Base-by-base conservation (phyloP, 2,329 filamentous ascomycete genomes). In the Pseudogymnoascus verrucosus region DNA sequence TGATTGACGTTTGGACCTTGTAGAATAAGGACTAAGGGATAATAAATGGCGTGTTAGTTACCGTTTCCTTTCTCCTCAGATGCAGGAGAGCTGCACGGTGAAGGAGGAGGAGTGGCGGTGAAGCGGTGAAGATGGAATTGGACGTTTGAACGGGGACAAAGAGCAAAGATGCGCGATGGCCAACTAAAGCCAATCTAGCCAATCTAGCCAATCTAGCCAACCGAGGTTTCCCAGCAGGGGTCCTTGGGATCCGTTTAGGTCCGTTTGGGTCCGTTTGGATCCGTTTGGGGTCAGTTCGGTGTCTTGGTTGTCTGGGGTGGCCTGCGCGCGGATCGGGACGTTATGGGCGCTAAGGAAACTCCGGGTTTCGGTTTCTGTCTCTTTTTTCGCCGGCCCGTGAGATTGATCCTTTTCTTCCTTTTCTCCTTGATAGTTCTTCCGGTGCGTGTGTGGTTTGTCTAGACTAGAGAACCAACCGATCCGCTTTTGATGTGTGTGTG, bases 81-180 rank as follows among this genome's bases (percentile, higher is more conserved):
- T 54, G 44, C 44, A 54, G 44, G 44, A 54, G 44, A 54, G 44
- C 44, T 54, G 44, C 44, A 54, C 23, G 44, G 44, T 54, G 44
- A 54, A 54, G 21, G 21, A 23, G 21, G 8, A 4, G 23, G 44
- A 51, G 44, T 51, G 44, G 44, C 44, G 44, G 44, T 44, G 40
- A 44, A 21, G 40, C 40, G 40, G 40, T 54, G 44, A 54, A 14
- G 44, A 51, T 51, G 44, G 44, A 51, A 51, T n/a, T 51, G 44
- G 44, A 51, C 14, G 44, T 51, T 51, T 31, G 44, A 16, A 51
- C 14, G 23, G 44, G 44, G 44, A 51, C 44, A 51, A 51, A 28
- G 44, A 51, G 44, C 44, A 51, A 51, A 51, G 44, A 51, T 51
- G 44, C 5, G 44, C 44, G 44, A 54, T 54, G 5, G 44, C 7